phyloP scores from a whole-genome alignment of 2,329 filamentous ascomycete species.

The Beauveria brongniartii region DNA sequence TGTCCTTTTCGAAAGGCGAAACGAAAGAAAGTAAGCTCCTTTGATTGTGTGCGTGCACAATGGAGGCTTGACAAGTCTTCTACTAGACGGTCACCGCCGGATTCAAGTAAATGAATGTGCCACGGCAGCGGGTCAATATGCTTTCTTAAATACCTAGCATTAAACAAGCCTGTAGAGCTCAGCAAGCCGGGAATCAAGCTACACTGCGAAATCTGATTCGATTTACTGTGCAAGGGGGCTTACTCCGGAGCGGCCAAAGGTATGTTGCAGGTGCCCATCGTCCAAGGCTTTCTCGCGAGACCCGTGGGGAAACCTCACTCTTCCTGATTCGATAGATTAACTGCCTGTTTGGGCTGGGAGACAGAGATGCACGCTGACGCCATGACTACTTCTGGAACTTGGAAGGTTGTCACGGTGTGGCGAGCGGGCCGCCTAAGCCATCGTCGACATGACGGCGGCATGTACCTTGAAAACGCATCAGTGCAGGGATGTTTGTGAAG shows the following conservation, averaged over 20 bases:
- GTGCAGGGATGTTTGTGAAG: background rate
- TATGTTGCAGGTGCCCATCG: constrained; percentile 8
- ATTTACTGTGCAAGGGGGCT: background rate
- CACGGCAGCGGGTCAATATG: background rate
- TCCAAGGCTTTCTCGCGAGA: background rate
- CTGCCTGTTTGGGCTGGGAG: constrained; percentile 6
- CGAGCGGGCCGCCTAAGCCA: background rate
- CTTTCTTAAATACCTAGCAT: background rate
- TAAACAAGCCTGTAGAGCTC: background rate
- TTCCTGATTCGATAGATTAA: constrained; percentile 5
- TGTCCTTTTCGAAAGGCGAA: background rate
- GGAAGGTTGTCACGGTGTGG: background rate
- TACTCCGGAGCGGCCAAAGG: constrained; percentile 2
- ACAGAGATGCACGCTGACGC: constrained; percentile 18
- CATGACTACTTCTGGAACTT: constrained; percentile 14
- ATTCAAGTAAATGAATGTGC: constrained; percentile 9
- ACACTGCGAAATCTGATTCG: background rate
- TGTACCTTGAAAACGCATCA: background rate
- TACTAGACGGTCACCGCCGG: background rate
- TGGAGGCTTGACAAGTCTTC: background rate
- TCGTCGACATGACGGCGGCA: background rate
- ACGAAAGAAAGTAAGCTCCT: background rate
- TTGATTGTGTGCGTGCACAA: background rate
- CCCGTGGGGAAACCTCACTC: background rate
- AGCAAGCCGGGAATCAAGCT: background rate